Conservation (phyloP, 129 eudicot species). For the Helianthus annuus region HanXRQr2.0-SUNRISE NC_035433.2:140182865-140183364, state of each 20-base stretch:
- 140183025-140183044: too few species aligned
- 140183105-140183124: neutral
- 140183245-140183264: neutral
- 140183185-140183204: neutral
- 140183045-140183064: neutral
- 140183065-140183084: neutral
- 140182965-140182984: neutral
- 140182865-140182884: neutral
- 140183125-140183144: neutral
- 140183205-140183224: conserved; percentile 21
- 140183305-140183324: conserved; percentile 17
- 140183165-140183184: conserved; percentile 2
- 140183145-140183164: neutral
- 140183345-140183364: neutral
- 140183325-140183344: conserved; percentile 5
- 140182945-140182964: neutral
- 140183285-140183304: conserved; percentile 23
- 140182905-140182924: neutral
- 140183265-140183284: conserved; percentile 13
- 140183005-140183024: too few species aligned
- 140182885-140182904: neutral
- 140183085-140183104: neutral
- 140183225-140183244: conserved; percentile 20
- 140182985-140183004: neutral
- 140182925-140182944: neutral